These are phyloP conservation scores for Microbotryum scabiosae DNA, from an alignment of 1,284 basidiomycete species.

Conservation along the genomic window DNA sequence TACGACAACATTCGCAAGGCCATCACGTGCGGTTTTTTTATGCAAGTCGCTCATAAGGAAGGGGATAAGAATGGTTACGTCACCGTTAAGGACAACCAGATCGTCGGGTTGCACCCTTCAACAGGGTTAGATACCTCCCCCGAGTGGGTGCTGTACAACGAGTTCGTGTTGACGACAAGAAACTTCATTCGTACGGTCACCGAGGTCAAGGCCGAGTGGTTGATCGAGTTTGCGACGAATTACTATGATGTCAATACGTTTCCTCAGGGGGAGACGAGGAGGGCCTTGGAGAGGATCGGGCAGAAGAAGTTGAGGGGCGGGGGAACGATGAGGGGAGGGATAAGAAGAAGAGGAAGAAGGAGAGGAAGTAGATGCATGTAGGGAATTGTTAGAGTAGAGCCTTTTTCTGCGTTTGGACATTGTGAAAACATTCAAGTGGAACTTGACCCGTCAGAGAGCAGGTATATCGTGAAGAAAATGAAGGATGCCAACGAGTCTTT, in stretches of 20 bases:
- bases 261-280: slow-evolving; percentile 64
- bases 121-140: slow-evolving; percentile 87
- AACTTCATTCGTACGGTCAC: slow-evolving; percentile 85
- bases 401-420: not conserved
- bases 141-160: slow-evolving; percentile 97
- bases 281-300: slow-evolving; percentile 50
- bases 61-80: slow-evolving; percentile 61
- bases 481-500: not conserved
- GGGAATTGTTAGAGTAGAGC: not conserved
- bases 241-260: slow-evolving; percentile 72
- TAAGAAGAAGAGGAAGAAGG: slow-evolving; percentile 24
- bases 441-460: not conserved
- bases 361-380: not conserved
- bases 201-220: slow-evolving; percentile 84
- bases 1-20: slow-evolving; percentile 73
- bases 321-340: slow-evolving; percentile 13
- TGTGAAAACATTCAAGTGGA: not conserved
- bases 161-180: slow-evolving; percentile 86
- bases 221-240: slow-evolving; percentile 49
- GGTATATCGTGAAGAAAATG: not conserved
- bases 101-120: slow-evolving; percentile 87
- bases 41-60: slow-evolving; percentile 95
- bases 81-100: slow-evolving; percentile 91
- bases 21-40: slow-evolving; percentile 90
- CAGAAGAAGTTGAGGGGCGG: slow-evolving; percentile 7